These are phyloP conservation scores for Rhynchosporium agropyri DNA, from an alignment of 2,329 filamentous ascomycete genomes.

Conservation along the genomic window DNA sequence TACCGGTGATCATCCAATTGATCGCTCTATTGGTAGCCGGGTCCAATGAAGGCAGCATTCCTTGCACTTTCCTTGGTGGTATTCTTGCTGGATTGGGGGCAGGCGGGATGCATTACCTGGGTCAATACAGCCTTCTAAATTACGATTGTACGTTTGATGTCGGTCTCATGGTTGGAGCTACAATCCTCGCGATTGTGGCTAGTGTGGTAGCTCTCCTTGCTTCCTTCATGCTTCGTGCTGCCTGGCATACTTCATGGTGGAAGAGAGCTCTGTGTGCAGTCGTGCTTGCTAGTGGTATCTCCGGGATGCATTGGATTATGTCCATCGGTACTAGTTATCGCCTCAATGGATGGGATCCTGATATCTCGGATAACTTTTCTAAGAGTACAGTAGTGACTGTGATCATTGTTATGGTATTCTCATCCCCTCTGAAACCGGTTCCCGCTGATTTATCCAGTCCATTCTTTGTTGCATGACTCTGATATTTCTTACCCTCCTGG, in stretches of 20 bases:
- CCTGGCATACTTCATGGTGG: constrained; percentile 80
- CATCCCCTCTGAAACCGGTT: constrained; percentile 45
- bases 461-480: constrained; percentile 62
- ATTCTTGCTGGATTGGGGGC: constrained; percentile 73
- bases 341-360: constrained; percentile 51
- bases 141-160: constrained; percentile 68
- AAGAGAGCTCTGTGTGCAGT: constrained; percentile 68
- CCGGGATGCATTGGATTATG: constrained; percentile 87
- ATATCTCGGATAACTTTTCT: constrained; percentile 49
- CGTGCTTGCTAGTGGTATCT: constrained; percentile 73
- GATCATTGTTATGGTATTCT: constrained; percentile 67
- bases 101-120: constrained; percentile 85
- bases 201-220: constrained; percentile 70
- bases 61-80: constrained; percentile 65
- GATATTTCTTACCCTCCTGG: constrained; percentile 53
- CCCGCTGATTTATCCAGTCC: constrained; percentile 50
- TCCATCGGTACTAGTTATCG: constrained; percentile 70
- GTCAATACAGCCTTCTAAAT: constrained; percentile 81
- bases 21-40: constrained; percentile 72
- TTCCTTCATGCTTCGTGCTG: constrained; percentile 76
- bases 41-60: constrained; percentile 57
- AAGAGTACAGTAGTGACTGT: constrained; percentile 72
- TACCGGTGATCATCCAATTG: constrained; percentile 75
- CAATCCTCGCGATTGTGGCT: constrained; percentile 71
- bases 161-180: constrained; percentile 62